Percentiles rank a stretch among this genome's conserved stretches.
Conservation (phyloP, 805 yeast genomes). For the Metschnikowia aberdeeniae region DNA sequence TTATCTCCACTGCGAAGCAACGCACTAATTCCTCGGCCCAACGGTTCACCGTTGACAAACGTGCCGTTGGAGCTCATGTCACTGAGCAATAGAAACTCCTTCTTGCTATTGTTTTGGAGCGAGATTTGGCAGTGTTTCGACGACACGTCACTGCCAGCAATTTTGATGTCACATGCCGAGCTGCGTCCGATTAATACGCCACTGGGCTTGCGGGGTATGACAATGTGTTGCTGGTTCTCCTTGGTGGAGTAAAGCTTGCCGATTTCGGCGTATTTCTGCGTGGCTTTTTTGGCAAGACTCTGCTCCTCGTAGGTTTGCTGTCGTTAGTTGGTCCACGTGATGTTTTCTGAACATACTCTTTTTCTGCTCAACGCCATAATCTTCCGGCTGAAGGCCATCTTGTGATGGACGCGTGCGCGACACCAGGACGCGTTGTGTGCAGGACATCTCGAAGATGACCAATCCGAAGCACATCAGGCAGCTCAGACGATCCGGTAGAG, state of each 20-base stretch:
- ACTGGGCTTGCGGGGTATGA: slow-evolving; percentile 22
- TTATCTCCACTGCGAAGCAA: slow-evolving; percentile 63
- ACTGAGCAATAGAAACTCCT: slow-evolving; percentile 42
- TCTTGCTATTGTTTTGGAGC: slow-evolving; percentile 31
- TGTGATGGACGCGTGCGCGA: background rate
- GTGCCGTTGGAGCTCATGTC: slow-evolving; percentile 68
- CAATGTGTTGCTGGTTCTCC: slow-evolving; percentile 20
- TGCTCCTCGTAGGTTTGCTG: slow-evolving; percentile 14
- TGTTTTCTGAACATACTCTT: slow-evolving; percentile 19
- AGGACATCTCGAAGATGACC: no score
- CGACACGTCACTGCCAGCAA: slow-evolving; percentile 59
- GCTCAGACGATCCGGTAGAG: slow-evolving; percentile 21
- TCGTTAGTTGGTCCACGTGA: slow-evolving; percentile 12
- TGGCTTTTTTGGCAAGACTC: slow-evolving; percentile 15
- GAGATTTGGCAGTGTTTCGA: slow-evolving; percentile 58
- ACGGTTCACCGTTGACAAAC: slow-evolving; percentile 52
- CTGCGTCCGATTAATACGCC: slow-evolving; percentile 49
- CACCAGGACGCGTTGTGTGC: no score
- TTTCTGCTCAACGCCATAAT: slow-evolving; percentile 24
- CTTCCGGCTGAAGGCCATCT: background rate
- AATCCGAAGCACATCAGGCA: no score
- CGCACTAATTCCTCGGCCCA: slow-evolving; percentile 46
- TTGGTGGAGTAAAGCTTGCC: slow-evolving; percentile 24
- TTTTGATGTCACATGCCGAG: slow-evolving; percentile 52
- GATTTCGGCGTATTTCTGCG: slow-evolving; percentile 17